A percentile compares a stretch with the other conserved stretches of the same genome.
Evolutionary conservation across 208 protist genomes (phyloP).

Genomic region (Leishmania tarentolae): DNA sequence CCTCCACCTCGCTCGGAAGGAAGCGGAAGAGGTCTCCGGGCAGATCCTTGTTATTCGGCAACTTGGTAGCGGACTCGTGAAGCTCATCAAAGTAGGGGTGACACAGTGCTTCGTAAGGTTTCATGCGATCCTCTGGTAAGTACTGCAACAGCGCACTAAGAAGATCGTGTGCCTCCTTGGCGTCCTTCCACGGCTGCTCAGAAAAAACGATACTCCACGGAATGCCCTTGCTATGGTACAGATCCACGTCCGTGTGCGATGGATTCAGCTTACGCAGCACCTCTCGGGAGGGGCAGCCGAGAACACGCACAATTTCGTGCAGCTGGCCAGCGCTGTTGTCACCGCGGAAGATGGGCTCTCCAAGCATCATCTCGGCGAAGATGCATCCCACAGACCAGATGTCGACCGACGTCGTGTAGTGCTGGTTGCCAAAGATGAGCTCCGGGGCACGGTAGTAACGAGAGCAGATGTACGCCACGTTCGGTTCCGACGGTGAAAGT

Average conservation of each 20-base stretch:
- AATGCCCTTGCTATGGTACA: slow-evolving; percentile 54
- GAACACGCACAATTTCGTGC: slow-evolving; percentile 96
- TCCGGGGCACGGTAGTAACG: slow-evolving; percentile 99
- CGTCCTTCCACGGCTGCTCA: slow-evolving; percentile 35
- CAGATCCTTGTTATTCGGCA: slow-evolving; percentile 72
- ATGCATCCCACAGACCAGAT: slow-evolving; percentile 99
- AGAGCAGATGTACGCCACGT: slow-evolving; percentile 99
- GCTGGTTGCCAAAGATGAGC: slow-evolving; percentile 98
- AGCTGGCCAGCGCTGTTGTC: slow-evolving; percentile 99
- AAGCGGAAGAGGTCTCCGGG: slow-evolving; percentile 75
- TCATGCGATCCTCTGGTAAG: slow-evolving; percentile 87
- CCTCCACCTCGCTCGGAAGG: slow-evolving; percentile 59
- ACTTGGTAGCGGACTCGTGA: slow-evolving; percentile 65
- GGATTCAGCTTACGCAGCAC: slow-evolving; percentile 74
- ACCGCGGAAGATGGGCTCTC: slow-evolving; percentile 99
- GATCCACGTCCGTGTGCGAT: slow-evolving; percentile 44
- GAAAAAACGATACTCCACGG: slow-evolving; percentile 72
- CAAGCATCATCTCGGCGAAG: slow-evolving; percentile 99
- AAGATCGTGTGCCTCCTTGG: slow-evolving; percentile 92
- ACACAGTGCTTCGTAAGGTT: slow-evolving; percentile 90
- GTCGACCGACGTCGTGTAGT: slow-evolving; percentile 99
- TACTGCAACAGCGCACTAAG: slow-evolving; percentile 95
- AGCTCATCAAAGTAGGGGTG: slow-evolving; percentile 99
- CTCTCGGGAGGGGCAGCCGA: slow-evolving; percentile 93
- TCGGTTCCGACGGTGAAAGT: slow-evolving; percentile 96